Conservation (phyloP, 139 green algal genomes). For the Pedinophyceae sp. region DNA sequence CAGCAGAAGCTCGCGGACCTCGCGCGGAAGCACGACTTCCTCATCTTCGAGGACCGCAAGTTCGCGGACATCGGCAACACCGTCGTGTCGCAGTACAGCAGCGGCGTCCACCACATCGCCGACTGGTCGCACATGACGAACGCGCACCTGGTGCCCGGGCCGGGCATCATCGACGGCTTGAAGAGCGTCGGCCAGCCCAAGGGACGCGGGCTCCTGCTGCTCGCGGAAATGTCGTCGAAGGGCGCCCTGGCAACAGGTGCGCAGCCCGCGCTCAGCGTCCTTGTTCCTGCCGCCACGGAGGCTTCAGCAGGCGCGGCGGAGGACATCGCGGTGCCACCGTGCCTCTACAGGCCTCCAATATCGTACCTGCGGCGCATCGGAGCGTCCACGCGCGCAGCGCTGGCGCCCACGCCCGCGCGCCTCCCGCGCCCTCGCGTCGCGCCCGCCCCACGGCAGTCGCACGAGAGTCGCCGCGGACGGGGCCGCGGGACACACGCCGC, state of each 20-base stretch:
- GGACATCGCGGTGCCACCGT: too few species aligned
- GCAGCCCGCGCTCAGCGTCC: not conserved
- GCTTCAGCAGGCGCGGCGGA: too few species aligned
- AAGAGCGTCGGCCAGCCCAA: conserved; percentile 54
- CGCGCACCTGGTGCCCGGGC: conserved; percentile 83
- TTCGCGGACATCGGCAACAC: conserved; percentile 99
- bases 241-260: conserved; percentile 72
- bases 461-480: too few species aligned
- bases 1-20: conserved; percentile 33
- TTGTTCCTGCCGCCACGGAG: too few species aligned
- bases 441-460: too few species aligned
- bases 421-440: too few species aligned
- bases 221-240: conserved; percentile 85
- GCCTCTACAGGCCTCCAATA: too few species aligned
- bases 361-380: too few species aligned
- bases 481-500: too few species aligned
- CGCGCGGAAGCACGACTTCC: conserved; percentile 86
- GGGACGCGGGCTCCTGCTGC: conserved; percentile 27
- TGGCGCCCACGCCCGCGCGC: too few species aligned
- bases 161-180: conserved; percentile 94
- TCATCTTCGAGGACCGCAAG: conserved; percentile 99
- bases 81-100: conserved; percentile 55
- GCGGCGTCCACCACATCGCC: conserved; percentile 79
- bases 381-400: too few species aligned
- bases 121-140: conserved; percentile 96